phyloP scores from a whole-genome alignment of 495 filamentous ascomycete species.

The Amorphotheca resinae region DNA sequence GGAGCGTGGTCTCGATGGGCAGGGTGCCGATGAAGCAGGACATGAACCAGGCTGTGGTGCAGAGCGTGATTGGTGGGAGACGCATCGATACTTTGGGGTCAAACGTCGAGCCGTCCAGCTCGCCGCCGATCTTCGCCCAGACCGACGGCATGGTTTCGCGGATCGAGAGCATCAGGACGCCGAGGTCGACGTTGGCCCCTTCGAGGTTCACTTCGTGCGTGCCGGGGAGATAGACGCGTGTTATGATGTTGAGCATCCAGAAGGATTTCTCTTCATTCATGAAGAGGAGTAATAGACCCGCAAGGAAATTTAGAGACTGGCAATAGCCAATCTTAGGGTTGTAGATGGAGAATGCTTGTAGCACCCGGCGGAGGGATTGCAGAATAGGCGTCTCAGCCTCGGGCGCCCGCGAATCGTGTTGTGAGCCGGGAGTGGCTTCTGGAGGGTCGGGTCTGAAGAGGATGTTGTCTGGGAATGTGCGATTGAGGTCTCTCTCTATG shows the following conservation, averaged over 20 bases:
- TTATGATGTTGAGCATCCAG: conserved; percentile 89
- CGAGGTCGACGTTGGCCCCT: conserved; percentile 88
- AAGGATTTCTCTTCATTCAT: conserved; percentile 84
- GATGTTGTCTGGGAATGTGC: conserved; percentile 92
- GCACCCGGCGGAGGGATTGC: conserved; percentile 64
- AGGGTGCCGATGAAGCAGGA: conserved; percentile 85
- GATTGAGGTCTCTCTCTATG: conserved; percentile 88
- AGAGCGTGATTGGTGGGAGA: conserved; percentile 81
- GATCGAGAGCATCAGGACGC: conserved; percentile 77
- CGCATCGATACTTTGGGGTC: conserved; percentile 25
- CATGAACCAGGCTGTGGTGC: conserved; percentile 98
- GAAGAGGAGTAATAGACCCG: conserved; percentile 90
- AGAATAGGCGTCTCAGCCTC: conserved; percentile 65
- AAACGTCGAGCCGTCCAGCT: conserved; percentile 44
- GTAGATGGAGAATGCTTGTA: conserved; percentile 81
- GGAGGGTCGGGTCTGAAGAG: conserved; percentile 70
- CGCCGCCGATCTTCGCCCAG: conserved; percentile 79
- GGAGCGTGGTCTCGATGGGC: conserved; percentile 77
- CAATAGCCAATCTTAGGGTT: conserved; percentile 89
- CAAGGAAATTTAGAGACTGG: conserved; percentile 92
- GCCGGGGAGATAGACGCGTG: conserved; percentile 73
- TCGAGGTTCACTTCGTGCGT: conserved; percentile 89
- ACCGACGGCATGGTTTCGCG: conserved; percentile 74
- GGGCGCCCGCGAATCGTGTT: conserved; percentile 4
- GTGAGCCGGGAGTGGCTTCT: conserved; percentile 13